Evolutionary conservation across 2,329 filamentous ascomycete species (phyloP).

Genomic region (Metarhizium rileyi): DNA sequence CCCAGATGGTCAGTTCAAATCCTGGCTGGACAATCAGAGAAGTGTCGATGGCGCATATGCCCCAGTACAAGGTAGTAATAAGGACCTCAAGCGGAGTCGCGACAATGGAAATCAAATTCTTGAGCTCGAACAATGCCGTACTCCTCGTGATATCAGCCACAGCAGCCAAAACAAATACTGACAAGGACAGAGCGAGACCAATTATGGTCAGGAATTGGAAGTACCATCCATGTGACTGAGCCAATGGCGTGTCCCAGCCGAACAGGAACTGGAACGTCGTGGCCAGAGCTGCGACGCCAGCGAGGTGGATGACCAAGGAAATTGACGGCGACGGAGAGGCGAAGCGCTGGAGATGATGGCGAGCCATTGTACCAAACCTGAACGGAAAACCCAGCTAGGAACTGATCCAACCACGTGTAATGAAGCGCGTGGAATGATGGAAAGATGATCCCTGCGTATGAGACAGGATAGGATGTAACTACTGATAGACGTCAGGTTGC

Average conservation of each 20-base stretch:
- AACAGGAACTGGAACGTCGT: slow-evolving; percentile 44
- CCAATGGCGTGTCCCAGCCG: slow-evolving; percentile 40
- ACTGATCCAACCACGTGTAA: background rate
- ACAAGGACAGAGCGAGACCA: slow-evolving; percentile 50
- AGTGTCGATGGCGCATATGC: slow-evolving; percentile 48
- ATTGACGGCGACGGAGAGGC: slow-evolving; percentile 53
- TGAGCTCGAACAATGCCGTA: slow-evolving; percentile 48
- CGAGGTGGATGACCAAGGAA: slow-evolving; percentile 52
- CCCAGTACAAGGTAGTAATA: slow-evolving; percentile 66
- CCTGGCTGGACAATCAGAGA: slow-evolving; percentile 43
- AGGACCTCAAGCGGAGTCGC: slow-evolving; percentile 61
- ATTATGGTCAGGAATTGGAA: slow-evolving; percentile 68
- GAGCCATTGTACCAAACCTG: slow-evolving; percentile 23
- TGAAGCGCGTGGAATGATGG: background rate
- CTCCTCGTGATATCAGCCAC: slow-evolving; percentile 55
- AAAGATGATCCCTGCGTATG: background rate
- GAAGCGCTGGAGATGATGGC: slow-evolving; percentile 56
- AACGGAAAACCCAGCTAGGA: background rate
- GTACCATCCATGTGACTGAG: slow-evolving; percentile 54
- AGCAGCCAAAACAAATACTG: slow-evolving; percentile 52
- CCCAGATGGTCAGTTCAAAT: slow-evolving; percentile 42
- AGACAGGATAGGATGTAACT: background rate
- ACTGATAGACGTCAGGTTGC: background rate
- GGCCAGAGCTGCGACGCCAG: slow-evolving; percentile 42
- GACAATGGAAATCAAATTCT: slow-evolving; percentile 57